A percentile compares a stretch with the other conserved stretches of the same genome.
Conservation (phyloP, 257 asterid genomes). For the Lycium barbarum region DNA sequence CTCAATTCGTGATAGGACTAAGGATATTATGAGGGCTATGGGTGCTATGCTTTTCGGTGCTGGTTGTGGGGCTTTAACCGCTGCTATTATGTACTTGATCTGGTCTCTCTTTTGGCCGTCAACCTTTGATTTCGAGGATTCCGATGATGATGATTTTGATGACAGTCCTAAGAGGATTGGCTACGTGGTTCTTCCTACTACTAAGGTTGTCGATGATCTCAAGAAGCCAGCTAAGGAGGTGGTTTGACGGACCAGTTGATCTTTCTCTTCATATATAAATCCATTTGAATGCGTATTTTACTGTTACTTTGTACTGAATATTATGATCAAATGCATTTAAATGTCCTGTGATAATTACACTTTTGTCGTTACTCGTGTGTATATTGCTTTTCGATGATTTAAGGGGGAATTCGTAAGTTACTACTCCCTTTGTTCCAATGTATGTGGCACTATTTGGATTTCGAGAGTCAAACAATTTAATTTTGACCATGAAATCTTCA, state of each 20-base stretch:
- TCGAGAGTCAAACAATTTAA: too few relatives aligned
- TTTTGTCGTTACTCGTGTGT: background rate
- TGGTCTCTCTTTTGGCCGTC: conserved; percentile 67
- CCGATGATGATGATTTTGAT: conserved; percentile 44
- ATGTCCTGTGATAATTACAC: background rate
- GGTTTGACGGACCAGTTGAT: conserved; percentile 46
- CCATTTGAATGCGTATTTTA: background rate
- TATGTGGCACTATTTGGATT: too few relatives aligned
- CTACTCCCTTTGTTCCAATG: too few relatives aligned
- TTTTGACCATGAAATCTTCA: too few relatives aligned
- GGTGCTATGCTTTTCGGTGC: conserved; percentile 78
- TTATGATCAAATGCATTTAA: background rate
- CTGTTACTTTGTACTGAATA: background rate
- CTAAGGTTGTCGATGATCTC: conserved; percentile 49
- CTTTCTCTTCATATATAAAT: background rate
- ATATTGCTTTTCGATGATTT: background rate
- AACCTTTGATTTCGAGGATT: conserved; percentile 52
- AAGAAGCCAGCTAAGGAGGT: conserved; percentile 62
- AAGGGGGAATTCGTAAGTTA: background rate
- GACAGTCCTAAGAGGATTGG: conserved; percentile 55
- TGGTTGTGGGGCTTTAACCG: conserved; percentile 80
- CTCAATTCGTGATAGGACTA: conserved; percentile 69
- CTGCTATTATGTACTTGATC: conserved; percentile 62
- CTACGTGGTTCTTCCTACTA: conserved; percentile 51
- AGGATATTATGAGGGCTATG: conserved; percentile 77